These are phyloP conservation scores for Babesia ovata DNA, from an alignment of 169 alveolate genomes.

Conservation along the genomic window DNA sequence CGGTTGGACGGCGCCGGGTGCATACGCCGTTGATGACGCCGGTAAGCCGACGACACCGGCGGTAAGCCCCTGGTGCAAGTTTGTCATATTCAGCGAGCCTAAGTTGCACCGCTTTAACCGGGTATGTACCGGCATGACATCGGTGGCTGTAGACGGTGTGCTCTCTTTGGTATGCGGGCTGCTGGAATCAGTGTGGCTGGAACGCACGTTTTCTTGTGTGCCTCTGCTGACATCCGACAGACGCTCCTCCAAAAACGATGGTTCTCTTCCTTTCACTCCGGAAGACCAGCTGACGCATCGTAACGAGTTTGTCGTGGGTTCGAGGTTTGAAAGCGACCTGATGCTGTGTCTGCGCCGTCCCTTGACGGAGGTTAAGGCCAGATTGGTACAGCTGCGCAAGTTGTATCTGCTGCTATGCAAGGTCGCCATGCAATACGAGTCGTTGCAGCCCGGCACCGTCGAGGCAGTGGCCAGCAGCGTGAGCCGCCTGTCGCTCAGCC, in stretches of 20 bases:
- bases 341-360: slow-evolving; percentile 25
- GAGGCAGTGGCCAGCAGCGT: slow-evolving; percentile 13
- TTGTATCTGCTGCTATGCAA: slow-evolving; percentile 19
- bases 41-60: slow-evolving; percentile 53
- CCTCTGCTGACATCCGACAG: slow-evolving; percentile 22
- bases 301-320: slow-evolving; percentile 63
- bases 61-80: slow-evolving; percentile 66
- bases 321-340: slow-evolving; percentile 38
- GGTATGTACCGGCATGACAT: slow-evolving; percentile 31
- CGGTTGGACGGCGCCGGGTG: slow-evolving; percentile 62
- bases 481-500: slow-evolving; percentile 18
- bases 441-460: slow-evolving; percentile 1
- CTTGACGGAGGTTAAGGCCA: slow-evolving; percentile 5
- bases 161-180: slow-evolving; percentile 21
- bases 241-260: background rate
- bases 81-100: slow-evolving; percentile 34
- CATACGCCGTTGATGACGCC: slow-evolving; percentile 37
- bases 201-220: slow-evolving; percentile 26
- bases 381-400: slow-evolving; percentile 23
- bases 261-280: slow-evolving; percentile 15
- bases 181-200: slow-evolving; percentile 47
- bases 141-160: slow-evolving; percentile 55
- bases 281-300: slow-evolving; percentile 26
- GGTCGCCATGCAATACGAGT: slow-evolving; percentile 38
- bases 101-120: slow-evolving; percentile 20